These are phyloP conservation scores for Neurospora cerealis DNA, from an alignment of 495 filamentous ascomycete genomes.

Conservation along the genomic window DNA sequence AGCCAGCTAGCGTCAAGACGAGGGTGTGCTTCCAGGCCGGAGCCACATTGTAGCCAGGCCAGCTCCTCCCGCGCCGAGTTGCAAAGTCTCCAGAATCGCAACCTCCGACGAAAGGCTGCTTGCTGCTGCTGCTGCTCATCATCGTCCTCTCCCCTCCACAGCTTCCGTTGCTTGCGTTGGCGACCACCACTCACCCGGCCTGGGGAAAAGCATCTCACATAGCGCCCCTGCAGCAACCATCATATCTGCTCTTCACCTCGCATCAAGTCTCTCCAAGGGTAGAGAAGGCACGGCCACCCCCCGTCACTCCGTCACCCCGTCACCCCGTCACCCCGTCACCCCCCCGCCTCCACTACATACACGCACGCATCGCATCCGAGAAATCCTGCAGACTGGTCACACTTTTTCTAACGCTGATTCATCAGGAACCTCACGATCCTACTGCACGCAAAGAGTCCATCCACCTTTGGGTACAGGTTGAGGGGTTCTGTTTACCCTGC, in stretches of 20 bases:
- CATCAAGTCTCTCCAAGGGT: neutral
- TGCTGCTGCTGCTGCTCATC: neutral
- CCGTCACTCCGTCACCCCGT: slow-evolving; percentile 2
- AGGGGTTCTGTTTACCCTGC: neutral
- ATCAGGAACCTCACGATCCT: slow-evolving; percentile 12
- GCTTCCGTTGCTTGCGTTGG: neutral
- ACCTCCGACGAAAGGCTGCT: neutral
- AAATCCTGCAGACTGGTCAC: slow-evolving; percentile 26
- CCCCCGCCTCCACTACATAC: slow-evolving; percentile 10
- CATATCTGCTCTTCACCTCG: slow-evolving; percentile 1
- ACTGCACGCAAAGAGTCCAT: neutral
- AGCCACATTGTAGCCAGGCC: neutral
- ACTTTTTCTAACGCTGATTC: slow-evolving; percentile 21
- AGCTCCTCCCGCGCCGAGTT: neutral
- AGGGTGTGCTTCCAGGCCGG: neutral
- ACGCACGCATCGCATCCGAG: slow-evolving; percentile 19
- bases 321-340: too few relatives aligned
- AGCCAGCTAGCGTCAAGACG: neutral
- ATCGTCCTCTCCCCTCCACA: neutral
- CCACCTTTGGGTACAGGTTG: neutral
- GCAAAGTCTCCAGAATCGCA: neutral
- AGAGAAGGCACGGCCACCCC: slow-evolving; percentile 1
- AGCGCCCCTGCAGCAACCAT: slow-evolving; percentile 5
- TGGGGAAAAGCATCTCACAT: slow-evolving; percentile 4
- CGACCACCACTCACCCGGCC: slow-evolving; percentile 11